Evolutionary conservation across 129 eudicot species (phyloP).

Genomic region (Arctium lappa): DNA sequence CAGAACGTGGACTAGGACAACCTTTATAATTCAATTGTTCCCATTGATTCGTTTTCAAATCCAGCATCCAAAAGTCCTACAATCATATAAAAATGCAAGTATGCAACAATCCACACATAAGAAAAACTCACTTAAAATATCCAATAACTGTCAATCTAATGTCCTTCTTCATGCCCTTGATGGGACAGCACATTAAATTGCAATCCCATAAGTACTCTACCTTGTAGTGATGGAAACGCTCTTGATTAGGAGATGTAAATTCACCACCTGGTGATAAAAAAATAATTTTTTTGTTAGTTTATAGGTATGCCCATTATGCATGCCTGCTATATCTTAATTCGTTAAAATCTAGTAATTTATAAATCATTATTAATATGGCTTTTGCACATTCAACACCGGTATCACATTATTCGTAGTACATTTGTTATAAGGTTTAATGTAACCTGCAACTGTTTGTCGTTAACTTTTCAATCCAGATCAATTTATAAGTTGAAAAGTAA

Average conservation of each 20-base stretch:
- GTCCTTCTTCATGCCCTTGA: background rate
- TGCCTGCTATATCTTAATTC: background rate
- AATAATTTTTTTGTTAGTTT: slow-evolving; percentile 7
- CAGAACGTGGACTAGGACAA: slow-evolving; percentile 98
- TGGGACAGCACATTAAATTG: background rate
- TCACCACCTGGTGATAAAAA: slow-evolving; percentile 72
- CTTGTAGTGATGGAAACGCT: slow-evolving; percentile 99
- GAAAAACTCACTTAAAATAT: background rate
- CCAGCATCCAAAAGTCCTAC: slow-evolving; percentile 96
- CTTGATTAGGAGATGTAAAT: slow-evolving; percentile 98
- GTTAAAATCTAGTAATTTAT: background rate
- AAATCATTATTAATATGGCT: background rate
- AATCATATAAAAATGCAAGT: slow-evolving; percentile 6
- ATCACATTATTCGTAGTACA: too few species aligned
- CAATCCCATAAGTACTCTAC: slow-evolving; percentile 25
- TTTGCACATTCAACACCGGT: background rate
- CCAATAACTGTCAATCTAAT: background rate
- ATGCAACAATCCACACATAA: background rate
- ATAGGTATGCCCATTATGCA: background rate
- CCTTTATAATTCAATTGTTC: slow-evolving; percentile 96
- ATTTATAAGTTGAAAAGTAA: background rate
- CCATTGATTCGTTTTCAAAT: slow-evolving; percentile 96
- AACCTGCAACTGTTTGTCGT: background rate
- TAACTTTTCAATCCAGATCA: background rate
- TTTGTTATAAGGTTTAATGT: background rate